A percentile compares a stretch with the other conserved stretches of the same genome.
Conservation (phyloP, 2,329 filamentous ascomycete genomes). For the Pseudogymnoascus sp. region DNA sequence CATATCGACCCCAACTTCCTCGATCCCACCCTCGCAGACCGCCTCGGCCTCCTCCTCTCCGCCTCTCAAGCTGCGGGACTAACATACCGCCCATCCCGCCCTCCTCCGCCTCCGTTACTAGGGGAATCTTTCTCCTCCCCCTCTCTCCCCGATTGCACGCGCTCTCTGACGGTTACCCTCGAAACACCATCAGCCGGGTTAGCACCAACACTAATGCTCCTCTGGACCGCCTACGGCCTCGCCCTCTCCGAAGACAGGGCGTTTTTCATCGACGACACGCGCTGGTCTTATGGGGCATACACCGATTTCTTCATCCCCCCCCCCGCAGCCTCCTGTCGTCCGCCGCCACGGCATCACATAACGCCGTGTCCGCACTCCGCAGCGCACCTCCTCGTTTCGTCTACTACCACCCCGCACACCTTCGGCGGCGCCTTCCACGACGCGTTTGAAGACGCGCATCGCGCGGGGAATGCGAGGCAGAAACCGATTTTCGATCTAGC, state of each 20-base stretch:
- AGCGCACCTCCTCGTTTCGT: conserved; percentile 64
- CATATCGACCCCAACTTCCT: conserved; percentile 60
- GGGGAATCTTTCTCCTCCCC: neutral
- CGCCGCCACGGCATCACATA: conserved; percentile 66
- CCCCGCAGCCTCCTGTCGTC: conserved; percentile 55
- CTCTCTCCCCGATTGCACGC: neutral
- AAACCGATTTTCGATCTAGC: conserved; percentile 60
- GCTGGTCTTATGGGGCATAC: conserved; percentile 74
- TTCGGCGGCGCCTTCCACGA: conserved; percentile 53
- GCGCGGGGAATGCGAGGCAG: conserved; percentile 42
- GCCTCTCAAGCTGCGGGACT: neutral
- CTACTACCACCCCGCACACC: conserved; percentile 53
- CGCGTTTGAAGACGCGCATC: conserved; percentile 40
- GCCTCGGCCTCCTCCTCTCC: conserved; percentile 45
- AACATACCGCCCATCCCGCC: conserved; percentile 13
- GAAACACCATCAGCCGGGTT: conserved; percentile 68
- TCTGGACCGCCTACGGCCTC: conserved; percentile 79
- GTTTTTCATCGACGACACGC: conserved; percentile 78
- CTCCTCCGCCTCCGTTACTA: neutral
- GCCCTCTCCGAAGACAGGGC: conserved; percentile 63
- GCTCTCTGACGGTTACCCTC: conserved; percentile 68
- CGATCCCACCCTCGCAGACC: conserved; percentile 64
- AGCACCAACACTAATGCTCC: conserved; percentile 64
- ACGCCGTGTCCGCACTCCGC: conserved; percentile 72
- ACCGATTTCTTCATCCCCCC: conserved; percentile 61